Conservation (phyloP, 192 early-diverging fungal species). For the Coemansia sp. region DNA sequence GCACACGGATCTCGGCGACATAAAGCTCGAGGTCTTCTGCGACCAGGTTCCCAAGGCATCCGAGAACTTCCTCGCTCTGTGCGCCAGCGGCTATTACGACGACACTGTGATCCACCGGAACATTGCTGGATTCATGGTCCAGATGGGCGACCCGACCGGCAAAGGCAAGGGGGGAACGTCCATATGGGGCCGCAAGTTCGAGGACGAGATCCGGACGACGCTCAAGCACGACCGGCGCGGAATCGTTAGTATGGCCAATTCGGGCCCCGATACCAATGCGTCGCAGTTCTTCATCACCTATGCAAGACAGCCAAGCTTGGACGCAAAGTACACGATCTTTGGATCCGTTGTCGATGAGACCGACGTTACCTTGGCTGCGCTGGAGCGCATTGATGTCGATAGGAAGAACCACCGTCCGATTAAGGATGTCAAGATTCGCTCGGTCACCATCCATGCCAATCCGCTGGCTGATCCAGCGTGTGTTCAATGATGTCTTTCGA, state of each 20-base stretch:
- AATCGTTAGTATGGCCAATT: constrained; percentile 92
- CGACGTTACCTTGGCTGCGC: constrained; percentile 76
- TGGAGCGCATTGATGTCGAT: constrained; percentile 87
- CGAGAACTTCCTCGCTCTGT: constrained; percentile 97
- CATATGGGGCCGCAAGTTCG: constrained; percentile 81
- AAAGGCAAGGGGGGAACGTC: constrained; percentile 85
- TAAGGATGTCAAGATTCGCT: constrained; percentile 71
- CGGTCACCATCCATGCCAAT: constrained; percentile 91
- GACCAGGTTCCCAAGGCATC: constrained; percentile 79
- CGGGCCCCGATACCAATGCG: constrained; percentile 85
- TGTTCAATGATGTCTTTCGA: constrained; percentile 7
- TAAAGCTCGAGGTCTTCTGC: constrained; percentile 93
- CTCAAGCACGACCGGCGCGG: constrained; percentile 87
- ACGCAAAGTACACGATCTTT: constrained; percentile 80
- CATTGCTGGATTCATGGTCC: constrained; percentile 84
- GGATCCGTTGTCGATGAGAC: constrained; percentile 80
- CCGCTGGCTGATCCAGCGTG: constrained; percentile 74
- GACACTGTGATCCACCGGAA: constrained; percentile 81
- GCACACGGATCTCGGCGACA: constrained; percentile 90
- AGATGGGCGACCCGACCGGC: constrained; percentile 86
- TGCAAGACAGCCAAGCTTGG: constrained; percentile 80
- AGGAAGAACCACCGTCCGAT: constrained; percentile 79
- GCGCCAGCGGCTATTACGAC: constrained; percentile 92
- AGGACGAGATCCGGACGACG: constrained; percentile 76
- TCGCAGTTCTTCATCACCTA: constrained; percentile 93